These are phyloP conservation scores for Lecanosticta acicola DNA, from an alignment of 2,329 filamentous ascomycete species.

Conservation along the genomic window DNA sequence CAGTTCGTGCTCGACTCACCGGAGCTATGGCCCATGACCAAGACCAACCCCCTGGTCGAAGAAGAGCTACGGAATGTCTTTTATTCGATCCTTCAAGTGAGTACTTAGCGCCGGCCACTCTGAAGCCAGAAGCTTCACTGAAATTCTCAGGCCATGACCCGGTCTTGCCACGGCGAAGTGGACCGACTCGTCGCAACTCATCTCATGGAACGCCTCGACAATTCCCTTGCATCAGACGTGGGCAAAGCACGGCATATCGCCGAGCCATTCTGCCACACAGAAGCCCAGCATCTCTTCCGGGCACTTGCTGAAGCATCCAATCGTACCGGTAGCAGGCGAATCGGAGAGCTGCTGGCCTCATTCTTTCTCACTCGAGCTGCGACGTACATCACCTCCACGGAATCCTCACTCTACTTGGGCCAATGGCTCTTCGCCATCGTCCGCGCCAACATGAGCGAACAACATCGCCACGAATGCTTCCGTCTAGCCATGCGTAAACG, in stretches of 20 bases:
- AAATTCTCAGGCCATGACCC: constrained; percentile 1
- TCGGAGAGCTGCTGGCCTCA: constrained; percentile 5
- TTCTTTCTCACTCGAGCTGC: constrained; percentile 7
- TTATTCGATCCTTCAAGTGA: constrained; percentile 4
- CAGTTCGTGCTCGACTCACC: constrained; percentile 6
- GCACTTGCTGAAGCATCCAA: constrained; percentile 8
- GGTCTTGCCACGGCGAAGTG: constrained; percentile 5
- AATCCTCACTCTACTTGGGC: constrained; percentile 1
- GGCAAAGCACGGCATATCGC: background rate
- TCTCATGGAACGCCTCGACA: constrained; percentile 3
- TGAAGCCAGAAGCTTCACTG: no score
- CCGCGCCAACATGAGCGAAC: constrained; percentile 1
- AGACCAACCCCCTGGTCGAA: constrained; percentile 8
- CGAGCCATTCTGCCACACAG: constrained; percentile 1
- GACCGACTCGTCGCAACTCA: constrained; percentile 3
- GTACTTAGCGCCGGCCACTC: no score
- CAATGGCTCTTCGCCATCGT: constrained; percentile 13
- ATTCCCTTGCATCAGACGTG: background rate
- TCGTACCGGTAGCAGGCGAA: constrained; percentile 4
- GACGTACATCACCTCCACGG: background rate
- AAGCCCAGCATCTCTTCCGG: constrained; percentile 10
- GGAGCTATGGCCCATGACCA: constrained; percentile 8
- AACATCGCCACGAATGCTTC: constrained; percentile 7
- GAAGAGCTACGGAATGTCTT: constrained; percentile 8
- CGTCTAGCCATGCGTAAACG: constrained; percentile 2